These are phyloP conservation scores for Macrocybe gigantea DNA, from an alignment of 768 basidiomycete genomes.

Conservation along the genomic window DNA sequence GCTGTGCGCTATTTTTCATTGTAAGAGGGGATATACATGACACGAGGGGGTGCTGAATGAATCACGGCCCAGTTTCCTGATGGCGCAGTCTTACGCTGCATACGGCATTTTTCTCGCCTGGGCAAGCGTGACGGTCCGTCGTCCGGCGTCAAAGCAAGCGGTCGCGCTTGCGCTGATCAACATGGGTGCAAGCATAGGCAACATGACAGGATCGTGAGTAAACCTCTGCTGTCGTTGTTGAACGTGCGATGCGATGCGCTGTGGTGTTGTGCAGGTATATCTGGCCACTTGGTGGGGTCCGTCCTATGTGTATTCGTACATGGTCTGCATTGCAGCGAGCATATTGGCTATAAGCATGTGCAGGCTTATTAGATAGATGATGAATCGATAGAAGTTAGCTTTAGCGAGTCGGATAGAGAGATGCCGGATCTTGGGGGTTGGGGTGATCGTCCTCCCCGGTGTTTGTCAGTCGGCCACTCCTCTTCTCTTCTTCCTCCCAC, in stretches of 20 bases:
- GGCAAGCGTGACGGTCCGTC: slow-evolving; percentile 53
- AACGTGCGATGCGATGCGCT: too few relatives aligned
- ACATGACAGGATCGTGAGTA: slow-evolving; percentile 77
- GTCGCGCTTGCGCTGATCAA: slow-evolving; percentile 79
- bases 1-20: slow-evolving; percentile 66
- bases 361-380: too few relatives aligned
- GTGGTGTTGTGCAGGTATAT: slow-evolving; percentile 38
- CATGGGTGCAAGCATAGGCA: slow-evolving; percentile 78
- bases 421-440: slow-evolving; percentile 8
- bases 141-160: slow-evolving; percentile 77
- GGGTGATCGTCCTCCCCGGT: not conserved
- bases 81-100: slow-evolving; percentile 73
- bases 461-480: too few relatives aligned
- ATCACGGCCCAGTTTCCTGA: slow-evolving; percentile 46
- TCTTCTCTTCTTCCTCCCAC: not conserved
- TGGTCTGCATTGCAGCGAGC: slow-evolving; percentile 63
- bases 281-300: slow-evolving; percentile 67
- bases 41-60: not conserved
- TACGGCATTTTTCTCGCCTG: slow-evolving; percentile 57
- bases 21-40: slow-evolving; percentile 27
- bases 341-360: slow-evolving; percentile 30
- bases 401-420: not conserved
- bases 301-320: slow-evolving; percentile 61
- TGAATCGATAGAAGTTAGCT: too few relatives aligned
- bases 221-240: not conserved